Conservation (phyloP, 306 rosid species). For the Rosa lucieae region DNA sequence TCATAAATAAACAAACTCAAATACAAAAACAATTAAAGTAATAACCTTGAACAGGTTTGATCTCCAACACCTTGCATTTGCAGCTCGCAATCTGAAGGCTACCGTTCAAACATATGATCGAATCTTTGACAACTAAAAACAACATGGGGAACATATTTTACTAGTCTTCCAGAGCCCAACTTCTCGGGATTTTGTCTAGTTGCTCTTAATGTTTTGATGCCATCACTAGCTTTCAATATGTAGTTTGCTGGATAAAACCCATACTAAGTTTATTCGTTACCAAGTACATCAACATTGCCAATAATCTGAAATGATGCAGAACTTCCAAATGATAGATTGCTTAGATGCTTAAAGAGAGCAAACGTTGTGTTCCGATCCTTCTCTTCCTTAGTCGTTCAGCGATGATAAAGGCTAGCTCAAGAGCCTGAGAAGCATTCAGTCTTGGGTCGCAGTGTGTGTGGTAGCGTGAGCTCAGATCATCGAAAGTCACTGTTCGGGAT, state of each 20-base stretch:
- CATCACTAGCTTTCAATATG: slow-evolving; percentile 6
- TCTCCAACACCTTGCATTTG: slow-evolving; percentile 11
- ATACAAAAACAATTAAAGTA: neutral
- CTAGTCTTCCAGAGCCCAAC: slow-evolving; percentile 2
- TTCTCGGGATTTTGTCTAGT: neutral
- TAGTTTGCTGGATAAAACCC: slow-evolving; percentile 14
- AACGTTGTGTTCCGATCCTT: slow-evolving; percentile 52
- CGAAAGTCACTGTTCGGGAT: slow-evolving; percentile 66
- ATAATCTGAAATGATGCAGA: neutral
- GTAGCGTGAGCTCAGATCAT: slow-evolving; percentile 70
- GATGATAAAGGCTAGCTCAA: slow-evolving; percentile 65
- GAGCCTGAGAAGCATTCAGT: slow-evolving; percentile 77
- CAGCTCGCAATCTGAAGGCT: slow-evolving; percentile 3
- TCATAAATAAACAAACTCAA: slow-evolving; percentile 12
- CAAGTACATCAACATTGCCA: slow-evolving; percentile 15
- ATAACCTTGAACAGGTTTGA: slow-evolving; percentile 1
- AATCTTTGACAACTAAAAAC: neutral
- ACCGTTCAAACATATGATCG: neutral
- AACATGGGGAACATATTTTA: neutral
- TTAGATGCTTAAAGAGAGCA: slow-evolving; percentile 33
- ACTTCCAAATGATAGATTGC: neutral
- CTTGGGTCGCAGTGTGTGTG: slow-evolving; percentile 84
- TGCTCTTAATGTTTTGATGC: neutral
- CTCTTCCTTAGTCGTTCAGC: slow-evolving; percentile 75
- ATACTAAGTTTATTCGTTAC: slow-evolving; percentile 26